Conservation (phyloP, 306 rosid genomes). For the Alnus rubra region DNA sequence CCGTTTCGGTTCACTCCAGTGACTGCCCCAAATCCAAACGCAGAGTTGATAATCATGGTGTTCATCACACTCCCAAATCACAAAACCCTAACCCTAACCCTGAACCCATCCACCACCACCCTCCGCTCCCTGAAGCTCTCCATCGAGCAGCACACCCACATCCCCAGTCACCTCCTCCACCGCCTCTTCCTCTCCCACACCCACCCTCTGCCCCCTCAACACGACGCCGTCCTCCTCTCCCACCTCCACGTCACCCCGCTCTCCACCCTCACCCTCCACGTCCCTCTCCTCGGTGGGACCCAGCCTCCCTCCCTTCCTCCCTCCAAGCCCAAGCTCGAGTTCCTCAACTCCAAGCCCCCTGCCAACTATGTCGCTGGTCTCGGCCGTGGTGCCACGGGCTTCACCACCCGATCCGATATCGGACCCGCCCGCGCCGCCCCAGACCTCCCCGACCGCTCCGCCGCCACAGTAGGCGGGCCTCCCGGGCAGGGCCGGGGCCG, state of each 20-base stretch:
- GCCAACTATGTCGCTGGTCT: conserved; percentile 84
- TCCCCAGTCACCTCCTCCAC: conserved; percentile 54
- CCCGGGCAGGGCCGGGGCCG: conserved; percentile 51
- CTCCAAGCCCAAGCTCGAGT: conserved; percentile 63
- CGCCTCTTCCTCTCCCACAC: conserved; percentile 65
- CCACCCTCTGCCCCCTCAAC: conserved; percentile 29
- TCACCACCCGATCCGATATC: conserved; percentile 83
- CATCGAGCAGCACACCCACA: conserved; percentile 44
- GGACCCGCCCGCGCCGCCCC: conserved; percentile 92
- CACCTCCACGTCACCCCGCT: conserved; percentile 47
- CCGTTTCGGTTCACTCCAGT: too few relatives aligned
- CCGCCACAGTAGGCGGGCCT: conserved; percentile 47
- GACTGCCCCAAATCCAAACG: too few relatives aligned
- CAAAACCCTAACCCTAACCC: conserved; percentile 51
- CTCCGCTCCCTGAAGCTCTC: conserved; percentile 50
- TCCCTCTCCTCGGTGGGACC: conserved; percentile 44
- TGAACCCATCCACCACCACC: conserved; percentile 65
- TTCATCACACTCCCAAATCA: conserved; percentile 55
- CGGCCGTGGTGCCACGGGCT: conserved; percentile 95
- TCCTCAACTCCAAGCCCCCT: conserved; percentile 83
- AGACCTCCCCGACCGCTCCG: conserved; percentile 71
- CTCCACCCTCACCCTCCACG: conserved; percentile 45
- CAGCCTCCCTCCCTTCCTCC: conserved; percentile 53
- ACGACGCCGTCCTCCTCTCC: conserved; percentile 48
- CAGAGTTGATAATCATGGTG: conserved; percentile 46